phyloP scores from a whole-genome alignment of 768 basidiomycete genomes.

The Suillus plorans region DNA sequence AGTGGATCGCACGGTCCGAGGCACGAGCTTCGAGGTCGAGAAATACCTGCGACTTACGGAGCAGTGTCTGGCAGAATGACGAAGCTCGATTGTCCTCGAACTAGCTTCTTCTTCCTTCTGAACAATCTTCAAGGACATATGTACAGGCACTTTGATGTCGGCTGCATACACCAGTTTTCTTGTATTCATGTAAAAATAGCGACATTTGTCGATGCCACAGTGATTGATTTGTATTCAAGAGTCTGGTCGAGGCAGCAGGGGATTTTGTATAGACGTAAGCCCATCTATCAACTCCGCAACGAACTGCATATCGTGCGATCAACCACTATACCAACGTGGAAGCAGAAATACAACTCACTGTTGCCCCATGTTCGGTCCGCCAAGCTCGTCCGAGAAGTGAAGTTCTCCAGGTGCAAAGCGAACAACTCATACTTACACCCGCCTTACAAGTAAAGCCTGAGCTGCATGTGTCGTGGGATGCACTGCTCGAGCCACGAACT shows the following conservation, averaged over 20 bases:
- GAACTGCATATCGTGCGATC: background rate
- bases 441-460: background rate
- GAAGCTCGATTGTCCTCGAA: background rate
- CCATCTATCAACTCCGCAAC: background rate
- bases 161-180: background rate
- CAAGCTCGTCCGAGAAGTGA: background rate
- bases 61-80: background rate
- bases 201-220: no score
- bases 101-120: background rate
- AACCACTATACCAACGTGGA: background rate
- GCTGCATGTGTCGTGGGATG: background rate
- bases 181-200: background rate
- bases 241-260: background rate
- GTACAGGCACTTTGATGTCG: background rate
- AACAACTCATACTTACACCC: background rate
- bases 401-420: background rate
- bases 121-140: background rate
- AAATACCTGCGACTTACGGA: background rate
- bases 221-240: background rate
- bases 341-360: background rate
- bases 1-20: background rate
- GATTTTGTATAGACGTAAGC: background rate
- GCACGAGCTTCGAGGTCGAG: background rate
- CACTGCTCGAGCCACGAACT: background rate
- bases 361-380: background rate